A percentile compares a stretch with the other conserved stretches of the same genome.
These are phyloP conservation scores for Penicillium concentricum DNA, from an alignment of 2,329 filamentous ascomycete species.

Conservation along the genomic window DNA sequence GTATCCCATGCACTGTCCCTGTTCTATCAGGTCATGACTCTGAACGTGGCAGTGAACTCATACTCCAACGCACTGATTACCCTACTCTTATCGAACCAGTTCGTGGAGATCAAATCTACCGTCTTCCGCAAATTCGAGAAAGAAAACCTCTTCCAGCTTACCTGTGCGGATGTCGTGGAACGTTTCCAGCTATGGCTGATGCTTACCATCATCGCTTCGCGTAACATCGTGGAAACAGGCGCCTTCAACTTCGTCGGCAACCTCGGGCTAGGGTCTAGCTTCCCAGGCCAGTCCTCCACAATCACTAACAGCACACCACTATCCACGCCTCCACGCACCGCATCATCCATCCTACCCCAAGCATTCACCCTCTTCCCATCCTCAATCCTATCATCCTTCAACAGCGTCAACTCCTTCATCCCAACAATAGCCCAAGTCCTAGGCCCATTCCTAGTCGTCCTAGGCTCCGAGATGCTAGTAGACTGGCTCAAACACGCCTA, in stretches of 20 bases:
- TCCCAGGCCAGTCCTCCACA: constrained; percentile 32
- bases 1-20: constrained; percentile 81
- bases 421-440: constrained; percentile 70
- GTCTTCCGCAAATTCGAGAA: constrained; percentile 99
- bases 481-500: constrained; percentile 98
- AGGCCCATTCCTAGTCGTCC: constrained; percentile 87
- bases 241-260: constrained; percentile 62
- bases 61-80: constrained; percentile 96
- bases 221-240: constrained; percentile 94
- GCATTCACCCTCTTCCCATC: constrained; percentile 79
- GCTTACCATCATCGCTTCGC: constrained; percentile 90
- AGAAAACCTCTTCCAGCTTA: constrained; percentile 94
- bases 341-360: constrained; percentile 75
- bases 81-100: constrained; percentile 92
- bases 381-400: constrained; percentile 47
- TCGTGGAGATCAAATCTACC: constrained; percentile 97
- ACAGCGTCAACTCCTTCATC: constrained; percentile 43
- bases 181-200: constrained; percentile 97
- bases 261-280: constrained; percentile 32
- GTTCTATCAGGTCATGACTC: constrained; percentile 95
- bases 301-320: constrained; percentile 52
- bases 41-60: constrained; percentile 97
- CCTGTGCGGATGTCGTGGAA: constrained; percentile 94
- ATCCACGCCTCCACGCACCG: constrained; percentile 54
- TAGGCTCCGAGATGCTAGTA: constrained; percentile 94